Evolutionary conservation across 768 basidiomycete species (phyloP), one percentile per base, ranked within the genome.

Genomic region (Crepidotus variabilis): DNA sequence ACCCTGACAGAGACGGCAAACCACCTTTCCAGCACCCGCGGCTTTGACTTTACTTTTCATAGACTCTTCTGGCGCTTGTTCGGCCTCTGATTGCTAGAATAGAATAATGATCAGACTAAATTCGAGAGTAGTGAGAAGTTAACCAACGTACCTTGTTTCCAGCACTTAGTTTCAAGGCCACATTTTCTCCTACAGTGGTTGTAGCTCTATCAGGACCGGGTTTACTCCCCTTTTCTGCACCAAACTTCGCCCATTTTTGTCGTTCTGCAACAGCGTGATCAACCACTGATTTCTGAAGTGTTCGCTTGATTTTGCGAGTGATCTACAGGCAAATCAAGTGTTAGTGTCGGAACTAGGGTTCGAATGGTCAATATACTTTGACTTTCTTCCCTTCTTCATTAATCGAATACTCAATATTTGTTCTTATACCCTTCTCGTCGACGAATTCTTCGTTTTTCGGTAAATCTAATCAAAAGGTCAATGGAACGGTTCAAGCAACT

Each of bases 321-420:
- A 94, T 86, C 93, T 95, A 54, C 60, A 11, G 24, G 47, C 33
- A 45, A 35, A 23, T 22, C 46, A 56, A 58, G 52, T 18, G 47
- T 35, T 20, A n/a, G 28, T 39, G 50, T 46, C 36, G 23, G 48
- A 11, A 20, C 50, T 6, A 46, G 11, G n/a, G 39, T 16, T 23
- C 28, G 47, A 49, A 9, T n/a, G 49, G 36, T 13, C 11, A 47
- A 39, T 77, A 39, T 61, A 91, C 94, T 78, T 98, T 99, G 69
- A 98, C 85, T 69, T 90, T 94, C 75, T 94, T 93, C 6, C 94
- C 96, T 24, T 95, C 88, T 33, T 98, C 96, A 63, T 98, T 94
- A 52, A 90, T 70, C 23, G 78, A 78, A 71, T 89, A 94, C 67
- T 93, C 92, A 47, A 91, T 77, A 0, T 85, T 88, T n/a, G 88